phyloP scores from a whole-genome alignment of 1,284 basidiomycete species.

The Kwoniella shivajii region DNA sequence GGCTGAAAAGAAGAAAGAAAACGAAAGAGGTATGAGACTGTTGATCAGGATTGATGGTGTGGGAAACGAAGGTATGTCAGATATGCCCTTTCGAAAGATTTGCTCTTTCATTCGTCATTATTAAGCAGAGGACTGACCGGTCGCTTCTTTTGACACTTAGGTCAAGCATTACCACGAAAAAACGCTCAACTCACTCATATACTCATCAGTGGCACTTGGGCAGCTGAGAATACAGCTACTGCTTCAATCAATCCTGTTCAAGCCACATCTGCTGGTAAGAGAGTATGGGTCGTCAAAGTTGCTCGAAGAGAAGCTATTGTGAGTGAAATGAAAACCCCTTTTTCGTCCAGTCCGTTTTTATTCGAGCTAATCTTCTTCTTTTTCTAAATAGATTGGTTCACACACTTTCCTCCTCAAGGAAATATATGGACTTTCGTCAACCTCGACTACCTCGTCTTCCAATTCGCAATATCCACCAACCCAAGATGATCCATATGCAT shows the following conservation, averaged over 20 bases:
- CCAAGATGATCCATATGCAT: slow-evolving; percentile 62
- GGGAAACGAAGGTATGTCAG: slow-evolving; percentile 66
- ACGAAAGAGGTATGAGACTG: slow-evolving; percentile 69
- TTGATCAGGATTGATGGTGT: slow-evolving; percentile 74
- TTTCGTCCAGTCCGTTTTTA: neutral
- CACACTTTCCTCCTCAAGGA: slow-evolving; percentile 90
- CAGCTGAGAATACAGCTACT: slow-evolving; percentile 35
- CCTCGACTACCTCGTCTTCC: slow-evolving; percentile 43
- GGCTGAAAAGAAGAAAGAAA: slow-evolving; percentile 56
- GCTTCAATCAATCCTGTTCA: neutral
- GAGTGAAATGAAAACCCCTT: slow-evolving; percentile 4
- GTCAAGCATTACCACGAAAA: slow-evolving; percentile 59
- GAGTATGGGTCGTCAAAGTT: slow-evolving; percentile 79
- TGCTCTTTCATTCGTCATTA: neutral
- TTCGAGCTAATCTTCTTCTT: no score
- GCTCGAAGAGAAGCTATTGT: slow-evolving; percentile 79
- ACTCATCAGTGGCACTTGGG: slow-evolving; percentile 74
- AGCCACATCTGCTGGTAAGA: slow-evolving; percentile 55
- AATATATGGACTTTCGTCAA: slow-evolving; percentile 74
- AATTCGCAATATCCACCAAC: slow-evolving; percentile 58
- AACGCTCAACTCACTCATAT: slow-evolving; percentile 87
- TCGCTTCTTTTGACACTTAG: slow-evolving; percentile 18
- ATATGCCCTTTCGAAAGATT: neutral
- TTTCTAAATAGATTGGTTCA: slow-evolving; percentile 64
- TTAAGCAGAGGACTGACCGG: neutral